These are phyloP conservation scores for Calonectria pseudoreteaudii DNA, from an alignment of 2,329 filamentous ascomycete species.

Conservation along the genomic window DNA sequence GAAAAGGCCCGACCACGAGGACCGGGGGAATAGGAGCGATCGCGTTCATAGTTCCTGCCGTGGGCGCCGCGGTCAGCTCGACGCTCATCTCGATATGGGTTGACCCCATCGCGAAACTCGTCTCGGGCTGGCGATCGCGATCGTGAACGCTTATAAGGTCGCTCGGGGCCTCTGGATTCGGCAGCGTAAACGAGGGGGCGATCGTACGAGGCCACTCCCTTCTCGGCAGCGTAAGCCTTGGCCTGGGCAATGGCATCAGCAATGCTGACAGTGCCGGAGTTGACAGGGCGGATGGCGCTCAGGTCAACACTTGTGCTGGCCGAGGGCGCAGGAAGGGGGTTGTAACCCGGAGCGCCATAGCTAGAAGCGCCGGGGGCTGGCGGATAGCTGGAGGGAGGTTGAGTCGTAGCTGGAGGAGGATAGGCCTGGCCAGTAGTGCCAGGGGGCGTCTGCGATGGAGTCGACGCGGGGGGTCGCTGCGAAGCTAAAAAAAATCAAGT, in stretches of 20 bases:
- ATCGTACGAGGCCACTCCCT: conserved; percentile 75
- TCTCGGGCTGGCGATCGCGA: conserved; percentile 83
- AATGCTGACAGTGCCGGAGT: conserved; percentile 84
- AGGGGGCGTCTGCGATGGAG: conserved; percentile 57
- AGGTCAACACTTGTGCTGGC: conserved; percentile 83
- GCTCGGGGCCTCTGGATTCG: conserved; percentile 49
- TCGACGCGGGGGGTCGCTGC: conserved; percentile 56
- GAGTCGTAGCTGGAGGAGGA: conserved; percentile 51
- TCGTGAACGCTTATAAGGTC: conserved; percentile 72
- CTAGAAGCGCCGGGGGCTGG: conserved; percentile 45
- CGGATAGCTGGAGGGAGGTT: conserved; percentile 51
- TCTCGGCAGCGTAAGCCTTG: conserved; percentile 83
- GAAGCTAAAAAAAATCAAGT: conserved; percentile 50
- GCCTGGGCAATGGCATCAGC: conserved; percentile 88
- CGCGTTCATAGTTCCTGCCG: conserved; percentile 61
- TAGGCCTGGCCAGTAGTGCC: conserved; percentile 52
- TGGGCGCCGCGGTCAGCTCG: conserved; percentile 65
- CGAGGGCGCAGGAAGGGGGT: conserved; percentile 73
- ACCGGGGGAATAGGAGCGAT: conserved; percentile 79
- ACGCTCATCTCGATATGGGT: conserved; percentile 88
- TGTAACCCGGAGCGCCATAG: conserved; percentile 50
- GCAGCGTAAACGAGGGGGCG: conserved; percentile 61
- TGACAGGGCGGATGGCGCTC: conserved; percentile 82
- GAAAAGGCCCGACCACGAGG: conserved; percentile 69
- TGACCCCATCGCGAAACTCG: conserved; percentile 79